These are phyloP conservation scores for Takashimella koratensis DNA, from an alignment of 1,284 basidiomycete genomes.

Conservation along the genomic window DNA sequence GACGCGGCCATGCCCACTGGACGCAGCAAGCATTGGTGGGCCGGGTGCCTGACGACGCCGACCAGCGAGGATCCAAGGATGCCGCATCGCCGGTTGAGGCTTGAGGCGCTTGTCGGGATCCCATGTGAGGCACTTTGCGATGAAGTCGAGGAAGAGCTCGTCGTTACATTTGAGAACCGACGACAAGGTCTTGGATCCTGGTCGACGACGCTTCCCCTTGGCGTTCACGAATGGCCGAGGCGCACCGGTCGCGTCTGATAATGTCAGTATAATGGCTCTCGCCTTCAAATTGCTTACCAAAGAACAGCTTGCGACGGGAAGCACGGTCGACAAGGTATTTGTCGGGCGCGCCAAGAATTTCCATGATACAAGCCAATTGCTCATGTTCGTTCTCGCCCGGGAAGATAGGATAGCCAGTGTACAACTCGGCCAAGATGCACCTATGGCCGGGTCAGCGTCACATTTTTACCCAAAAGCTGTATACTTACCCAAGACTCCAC, in stretches of 20 bases:
- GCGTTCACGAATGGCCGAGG: conserved; percentile 94
- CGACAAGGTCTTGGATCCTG: conserved; percentile 82
- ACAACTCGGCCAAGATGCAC: conserved; percentile 94
- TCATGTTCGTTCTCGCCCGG: conserved; percentile 99
- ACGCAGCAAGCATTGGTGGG: conserved; percentile 3
- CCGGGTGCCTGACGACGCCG: conserved; percentile 51
- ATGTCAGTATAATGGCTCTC: background rate
- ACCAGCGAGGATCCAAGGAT: conserved; percentile 72
- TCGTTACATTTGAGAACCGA: conserved; percentile 83
- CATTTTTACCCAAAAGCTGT: too few relatives aligned
- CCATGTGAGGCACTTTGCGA: conserved; percentile 94
- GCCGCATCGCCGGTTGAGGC: conserved; percentile 87
- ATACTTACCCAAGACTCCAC: conserved; percentile 79
- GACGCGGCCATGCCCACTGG: background rate
- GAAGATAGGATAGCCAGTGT: conserved; percentile 98
- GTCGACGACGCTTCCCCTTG: conserved; percentile 87
- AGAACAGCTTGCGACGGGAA: conserved; percentile 91
- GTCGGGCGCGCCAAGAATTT: conserved; percentile 92
- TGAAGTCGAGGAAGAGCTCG: conserved; percentile 61
- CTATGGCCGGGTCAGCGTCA: conserved; percentile 14
- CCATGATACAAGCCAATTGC: conserved; percentile 99
- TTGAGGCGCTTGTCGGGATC: conserved; percentile 95
- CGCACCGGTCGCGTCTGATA: conserved; percentile 79
- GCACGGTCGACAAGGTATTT: conserved; percentile 91
- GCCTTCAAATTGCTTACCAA: conserved; percentile 59